Conservation (phyloP, 495 filamentous ascomycete species). For the Coniosporium apollinis region DNA sequence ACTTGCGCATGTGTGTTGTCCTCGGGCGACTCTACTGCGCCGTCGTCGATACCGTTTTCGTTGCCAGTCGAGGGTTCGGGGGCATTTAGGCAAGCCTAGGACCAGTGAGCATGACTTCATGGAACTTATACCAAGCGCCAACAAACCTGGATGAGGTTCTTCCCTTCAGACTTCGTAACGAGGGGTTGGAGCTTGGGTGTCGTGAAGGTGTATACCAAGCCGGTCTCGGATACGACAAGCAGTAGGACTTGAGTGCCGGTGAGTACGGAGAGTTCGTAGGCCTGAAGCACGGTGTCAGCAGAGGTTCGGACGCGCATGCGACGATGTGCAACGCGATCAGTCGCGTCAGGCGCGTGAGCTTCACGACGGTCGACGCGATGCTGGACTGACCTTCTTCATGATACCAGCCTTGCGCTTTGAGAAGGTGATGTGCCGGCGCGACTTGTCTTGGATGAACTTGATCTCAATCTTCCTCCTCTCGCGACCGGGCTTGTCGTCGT, state of each 20-base stretch:
- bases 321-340: background rate
- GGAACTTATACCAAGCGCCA: background rate
- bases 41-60: constrained; percentile 73
- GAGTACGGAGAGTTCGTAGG: constrained; percentile 93
- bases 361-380: constrained; percentile 4
- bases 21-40: constrained; percentile 25
- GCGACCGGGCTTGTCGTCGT: constrained; percentile 94
- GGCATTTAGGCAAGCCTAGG: constrained; percentile 94
- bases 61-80: constrained; percentile 77
- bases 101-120: constrained; percentile 24
- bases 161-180: constrained; percentile 97
- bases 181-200: constrained; percentile 97
- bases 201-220: constrained; percentile 97
- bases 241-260: constrained; percentile 96
- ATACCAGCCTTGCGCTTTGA: constrained; percentile 99
- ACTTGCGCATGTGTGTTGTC: constrained; percentile 22
- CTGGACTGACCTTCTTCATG: constrained; percentile 86
- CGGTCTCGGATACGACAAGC: constrained; percentile 95
- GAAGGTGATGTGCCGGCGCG: constrained; percentile 98
- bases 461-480: constrained; percentile 99
- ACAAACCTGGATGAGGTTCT: constrained; percentile 96
- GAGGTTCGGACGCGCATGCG: too few relatives aligned
- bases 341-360: too few relatives aligned
- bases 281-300: constrained; percentile 50
- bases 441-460: constrained; percentile 99